Base-by-base conservation (phyloP, 2,329 filamentous ascomycete species). In the Rachicladosporium sp. region DNA sequence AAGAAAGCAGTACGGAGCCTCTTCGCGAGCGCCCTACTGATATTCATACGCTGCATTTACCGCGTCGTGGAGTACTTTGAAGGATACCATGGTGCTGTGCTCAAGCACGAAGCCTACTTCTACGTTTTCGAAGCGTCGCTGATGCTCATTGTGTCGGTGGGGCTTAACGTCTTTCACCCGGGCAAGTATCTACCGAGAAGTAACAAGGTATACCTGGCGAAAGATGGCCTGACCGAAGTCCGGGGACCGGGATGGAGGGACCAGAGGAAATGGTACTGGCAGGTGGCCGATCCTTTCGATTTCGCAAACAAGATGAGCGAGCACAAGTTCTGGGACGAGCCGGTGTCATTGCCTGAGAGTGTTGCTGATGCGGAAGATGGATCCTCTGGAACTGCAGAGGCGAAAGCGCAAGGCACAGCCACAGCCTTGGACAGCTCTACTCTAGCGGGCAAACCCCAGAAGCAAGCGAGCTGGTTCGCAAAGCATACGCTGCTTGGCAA, bases 101-200 rank as follows among this genome's bases (percentile, higher is more conserved):
- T 19, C 15, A 45, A 61, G 41, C 61, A 69, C 36, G 71, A 76
- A 41, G 64, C 63, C 49, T 70, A 67, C 46, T 70, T 74, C 44
- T 75, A 68, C 64, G 56, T 73, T 23, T 72, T 75, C 42, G 72
- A 75, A 46, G 51, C 58, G 2, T 63, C 72, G 37, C 73, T 75
- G 64, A 65, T 70, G 11, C 44, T 63, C 36, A 73, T 72, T 44
- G 69, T 66, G 8, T 41, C 38, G 6, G 59, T 63, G 4, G 46
- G 74, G 38, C 56, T 73, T n/a, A 72, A 72, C 43, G 40, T 69
- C 12, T 70, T 63, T 35, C 70, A 72, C 40, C 71, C 71, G 0
- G 69, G 68, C 30, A 63, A 58, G 29, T 66, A 61, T 23, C 54
- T 75, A 6, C 72, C 72, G 0, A 54, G 53, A 4, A 67, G 65